Percentiles rank a stretch among this genome's conserved stretches.
These are phyloP conservation scores for Coemansia sp. DNA, from an alignment of 192 early-diverging fungal genomes.

Conservation along the genomic window DNA sequence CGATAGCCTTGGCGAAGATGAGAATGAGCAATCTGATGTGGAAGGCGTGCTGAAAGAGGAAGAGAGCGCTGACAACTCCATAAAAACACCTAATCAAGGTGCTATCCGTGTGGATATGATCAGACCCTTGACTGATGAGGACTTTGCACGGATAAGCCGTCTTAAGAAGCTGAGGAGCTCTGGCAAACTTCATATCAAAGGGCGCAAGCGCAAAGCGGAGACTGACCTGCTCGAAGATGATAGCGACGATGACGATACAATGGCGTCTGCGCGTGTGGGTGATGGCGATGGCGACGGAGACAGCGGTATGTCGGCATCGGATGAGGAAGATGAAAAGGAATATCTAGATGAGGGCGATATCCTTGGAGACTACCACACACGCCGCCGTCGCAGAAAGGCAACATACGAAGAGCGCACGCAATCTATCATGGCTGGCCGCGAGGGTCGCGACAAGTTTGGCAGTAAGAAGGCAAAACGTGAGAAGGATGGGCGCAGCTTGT, in stretches of 20 bases:
- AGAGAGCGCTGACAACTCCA: slow-evolving; percentile 17
- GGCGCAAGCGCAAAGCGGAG: slow-evolving; percentile 18
- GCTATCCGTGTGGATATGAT: slow-evolving; percentile 74
- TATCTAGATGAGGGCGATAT: slow-evolving; percentile 48
- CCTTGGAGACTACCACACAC: slow-evolving; percentile 55
- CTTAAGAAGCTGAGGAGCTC: slow-evolving; percentile 69
- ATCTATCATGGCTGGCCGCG: slow-evolving; percentile 85
- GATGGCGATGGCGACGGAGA: slow-evolving; percentile 8
- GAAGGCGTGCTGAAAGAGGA: slow-evolving; percentile 52
- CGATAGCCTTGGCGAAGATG: slow-evolving; percentile 26
- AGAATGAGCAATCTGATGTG: slow-evolving; percentile 52
- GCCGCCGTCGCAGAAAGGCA: slow-evolving; percentile 64
- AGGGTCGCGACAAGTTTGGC: slow-evolving; percentile 89
- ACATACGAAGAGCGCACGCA: slow-evolving; percentile 90
- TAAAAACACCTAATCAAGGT: neutral
- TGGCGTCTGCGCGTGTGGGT: neutral
- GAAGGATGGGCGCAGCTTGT: slow-evolving; percentile 66
- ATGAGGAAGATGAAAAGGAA: slow-evolving; percentile 32
- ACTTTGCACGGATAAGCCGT: slow-evolving; percentile 84
- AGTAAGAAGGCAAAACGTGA: slow-evolving; percentile 86
- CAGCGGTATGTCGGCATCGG: slow-evolving; percentile 13
- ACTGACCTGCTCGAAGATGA: neutral
- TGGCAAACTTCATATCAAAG: slow-evolving; percentile 29
- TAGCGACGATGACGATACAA: slow-evolving; percentile 1
- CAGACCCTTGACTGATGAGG: slow-evolving; percentile 61